Base-by-base conservation (phyloP, 2,329 filamentous ascomycete species). In the Metarhizium humberi region DNA sequence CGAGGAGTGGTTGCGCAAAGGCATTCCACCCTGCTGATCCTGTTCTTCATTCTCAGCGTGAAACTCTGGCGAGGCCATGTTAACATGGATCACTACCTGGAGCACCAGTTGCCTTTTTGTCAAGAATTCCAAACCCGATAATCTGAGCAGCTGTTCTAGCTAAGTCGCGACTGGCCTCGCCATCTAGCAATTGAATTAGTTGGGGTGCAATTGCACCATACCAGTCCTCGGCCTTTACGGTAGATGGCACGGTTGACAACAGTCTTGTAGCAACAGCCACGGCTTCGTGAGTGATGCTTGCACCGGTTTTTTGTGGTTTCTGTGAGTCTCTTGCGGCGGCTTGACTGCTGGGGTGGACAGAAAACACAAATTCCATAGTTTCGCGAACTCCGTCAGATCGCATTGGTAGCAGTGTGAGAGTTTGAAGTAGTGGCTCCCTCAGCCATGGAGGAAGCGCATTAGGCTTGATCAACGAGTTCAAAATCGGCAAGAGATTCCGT, bases 331-430 rank as follows among this genome's bases (percentile, higher is more conserved):
- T 68, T 0, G 66, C 53, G 60, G 69, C 67, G 55, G 72, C 66
- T 6, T 71, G 69, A 59, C 72, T 75, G 58, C 79, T 76, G 0
- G 85, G 80, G 58, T 88, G 85, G 6, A 87, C 82, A 1, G 85
- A 78, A 56, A 88, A 86, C 40, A 90, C 75, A 63, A 89, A 89
- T 63, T 89, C 86, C 58, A 89, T 74, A 0, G 83, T 86, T 30
- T 81, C 78, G 38, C 86, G 78, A 14, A 90, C 83, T 18, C 86
- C 86, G 58, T 82, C 77, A 2, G 73, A 70, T 4, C 85, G 75
- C 30, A 88, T 72, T 1, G 86, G 86, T 10, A 89, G 64, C 13
- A 75, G 65, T 1, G 84, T 82, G 48, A 90, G 73, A 13, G 79
- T 74, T 55, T 75, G 75, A 61, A 85, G 73, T 2, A 89, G 65